These are phyloP conservation scores for Podospora pseudocomata DNA, from an alignment of 495 filamentous ascomycete species.

Conservation along the genomic window DNA sequence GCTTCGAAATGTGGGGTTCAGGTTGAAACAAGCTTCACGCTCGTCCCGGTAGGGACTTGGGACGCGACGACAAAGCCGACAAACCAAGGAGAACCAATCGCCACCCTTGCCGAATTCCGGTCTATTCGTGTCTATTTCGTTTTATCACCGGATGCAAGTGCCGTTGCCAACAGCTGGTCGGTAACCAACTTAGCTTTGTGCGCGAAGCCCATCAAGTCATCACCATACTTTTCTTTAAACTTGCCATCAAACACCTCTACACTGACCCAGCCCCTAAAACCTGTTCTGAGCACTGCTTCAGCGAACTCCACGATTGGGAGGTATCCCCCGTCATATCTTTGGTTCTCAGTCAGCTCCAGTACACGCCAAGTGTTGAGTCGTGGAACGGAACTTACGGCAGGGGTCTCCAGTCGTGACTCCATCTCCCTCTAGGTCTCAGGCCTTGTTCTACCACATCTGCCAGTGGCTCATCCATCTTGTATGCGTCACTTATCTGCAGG, in stretches of 20 bases:
- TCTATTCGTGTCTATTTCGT: neutral
- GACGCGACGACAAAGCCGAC: neutral
- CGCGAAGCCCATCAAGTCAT: slow-evolving; percentile 55
- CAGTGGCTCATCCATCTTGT: slow-evolving; percentile 55
- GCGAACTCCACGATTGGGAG: slow-evolving; percentile 64
- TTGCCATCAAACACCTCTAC: slow-evolving; percentile 74
- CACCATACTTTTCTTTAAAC: slow-evolving; percentile 50
- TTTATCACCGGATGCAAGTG: neutral
- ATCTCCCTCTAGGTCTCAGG: slow-evolving; percentile 57
- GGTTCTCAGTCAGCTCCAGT: neutral
- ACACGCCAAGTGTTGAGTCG: neutral
- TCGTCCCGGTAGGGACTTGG: no score
- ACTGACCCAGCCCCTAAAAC: slow-evolving; percentile 69
- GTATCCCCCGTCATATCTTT: slow-evolving; percentile 62
- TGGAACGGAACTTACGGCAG: slow-evolving; percentile 43
- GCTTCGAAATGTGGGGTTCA: neutral
- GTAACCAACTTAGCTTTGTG: slow-evolving; percentile 57
- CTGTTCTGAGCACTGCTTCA: slow-evolving; percentile 64
- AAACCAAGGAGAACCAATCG: neutral
- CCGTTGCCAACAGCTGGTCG: slow-evolving; percentile 26
- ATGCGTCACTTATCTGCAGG: slow-evolving; percentile 77
- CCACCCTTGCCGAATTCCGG: neutral
- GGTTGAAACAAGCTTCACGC: neutral
- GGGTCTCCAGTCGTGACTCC: slow-evolving; percentile 71
- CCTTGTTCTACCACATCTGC: slow-evolving; percentile 43